These are phyloP conservation scores for Rhododendron ferrugineum DNA, from an alignment of 148 eudicot genomes.

Conservation along the genomic window DNA sequence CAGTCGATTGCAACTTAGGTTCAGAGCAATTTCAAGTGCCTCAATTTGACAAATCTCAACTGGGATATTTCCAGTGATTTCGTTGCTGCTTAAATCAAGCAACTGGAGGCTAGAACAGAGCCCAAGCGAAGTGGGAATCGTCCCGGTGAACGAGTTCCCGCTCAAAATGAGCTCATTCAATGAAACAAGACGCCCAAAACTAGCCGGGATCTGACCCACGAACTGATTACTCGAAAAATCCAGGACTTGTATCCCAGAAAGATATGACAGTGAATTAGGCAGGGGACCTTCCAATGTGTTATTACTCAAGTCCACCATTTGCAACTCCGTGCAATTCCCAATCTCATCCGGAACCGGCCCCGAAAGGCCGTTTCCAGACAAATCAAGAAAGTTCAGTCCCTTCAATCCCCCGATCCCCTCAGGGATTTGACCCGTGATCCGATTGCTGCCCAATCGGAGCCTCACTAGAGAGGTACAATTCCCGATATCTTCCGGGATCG, in stretches of 20 bases:
- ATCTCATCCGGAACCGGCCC: conserved; percentile 66
- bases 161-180: conserved; percentile 54
- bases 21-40: conserved; percentile 66
- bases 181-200: conserved; percentile 56
- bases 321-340: conserved; percentile 52
- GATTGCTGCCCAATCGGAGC: conserved; percentile 32
- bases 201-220: conserved; percentile 51
- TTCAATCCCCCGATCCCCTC: conserved; percentile 49
- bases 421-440: conserved; percentile 53
- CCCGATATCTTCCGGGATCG: conserved; percentile 35
- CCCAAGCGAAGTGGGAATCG: conserved; percentile 61
- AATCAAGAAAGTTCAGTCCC: conserved; percentile 64
- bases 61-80: conserved; percentile 52
- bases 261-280: conserved; percentile 53
- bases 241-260: conserved; percentile 51
- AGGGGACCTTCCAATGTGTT: conserved; percentile 43
- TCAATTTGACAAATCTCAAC: conserved; percentile 46
- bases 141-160: conserved; percentile 47
- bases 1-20: conserved; percentile 56
- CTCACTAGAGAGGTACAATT: conserved; percentile 18
- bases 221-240: conserved; percentile 59
- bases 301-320: conserved; percentile 56
- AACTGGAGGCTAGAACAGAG: conserved; percentile 61
- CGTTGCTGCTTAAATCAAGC: conserved; percentile 73
- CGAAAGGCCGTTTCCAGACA: conserved; percentile 51